These are phyloP conservation scores for Zizania palustris DNA, from an alignment of 202 grass and related monocot species.

Conservation along the genomic window DNA sequence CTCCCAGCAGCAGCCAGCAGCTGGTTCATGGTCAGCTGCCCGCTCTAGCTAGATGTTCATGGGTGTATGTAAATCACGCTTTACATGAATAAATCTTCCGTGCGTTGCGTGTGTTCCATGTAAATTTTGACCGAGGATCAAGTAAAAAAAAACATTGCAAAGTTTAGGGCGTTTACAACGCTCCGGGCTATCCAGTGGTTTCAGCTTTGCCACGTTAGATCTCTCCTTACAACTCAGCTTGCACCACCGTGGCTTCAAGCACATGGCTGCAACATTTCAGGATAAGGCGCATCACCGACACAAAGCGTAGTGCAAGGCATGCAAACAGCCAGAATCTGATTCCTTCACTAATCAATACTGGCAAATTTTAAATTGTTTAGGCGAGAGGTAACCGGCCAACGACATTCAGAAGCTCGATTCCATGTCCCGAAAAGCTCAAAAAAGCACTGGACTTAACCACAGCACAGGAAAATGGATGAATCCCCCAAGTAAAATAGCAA, in stretches of 20 bases:
- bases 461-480: slow-evolving; percentile 8
- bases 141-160: neutral
- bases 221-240: too few species aligned
- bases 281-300: neutral
- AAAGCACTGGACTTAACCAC: slow-evolving; percentile 2
- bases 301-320: neutral
- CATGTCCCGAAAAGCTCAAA: neutral
- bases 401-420: slow-evolving; percentile 13
- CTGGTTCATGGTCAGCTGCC: neutral
- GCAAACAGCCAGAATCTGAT: slow-evolving; percentile 4
- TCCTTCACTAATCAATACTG: neutral
- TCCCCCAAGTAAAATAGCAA: slow-evolving; percentile 18
- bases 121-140: slow-evolving; percentile 26
- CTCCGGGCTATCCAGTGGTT: too few species aligned
- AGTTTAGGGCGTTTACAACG: too few species aligned
- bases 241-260: too few species aligned
- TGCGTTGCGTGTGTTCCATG: neutral
- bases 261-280: neutral
- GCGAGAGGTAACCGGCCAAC: slow-evolving; percentile 5
- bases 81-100: slow-evolving; percentile 30
- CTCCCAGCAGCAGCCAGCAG: neutral
- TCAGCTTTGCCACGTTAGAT: too few species aligned
- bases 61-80: slow-evolving; percentile 38
- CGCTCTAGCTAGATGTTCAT: too few species aligned
- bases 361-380: neutral